Base-by-base conservation (phyloP, 169 alveolate genomes). In the Plasmodium sp. region DNA sequence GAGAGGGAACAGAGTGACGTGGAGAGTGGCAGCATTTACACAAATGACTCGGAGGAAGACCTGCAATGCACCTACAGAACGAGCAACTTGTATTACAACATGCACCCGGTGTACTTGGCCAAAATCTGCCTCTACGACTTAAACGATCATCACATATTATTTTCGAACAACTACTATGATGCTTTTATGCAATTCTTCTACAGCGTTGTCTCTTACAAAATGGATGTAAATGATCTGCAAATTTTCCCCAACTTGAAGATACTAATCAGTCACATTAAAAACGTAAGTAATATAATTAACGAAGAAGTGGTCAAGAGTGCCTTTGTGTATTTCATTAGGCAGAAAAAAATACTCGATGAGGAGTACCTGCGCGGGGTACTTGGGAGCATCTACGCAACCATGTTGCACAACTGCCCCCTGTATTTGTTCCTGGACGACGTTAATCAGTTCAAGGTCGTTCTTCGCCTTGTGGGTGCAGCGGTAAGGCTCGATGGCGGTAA, bases 101-200 rank as follows among this genome's bases (percentile, higher is more conserved):
- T 92, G 72, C 82, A 92, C 43, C 95, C 95, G 18, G 81, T 92
- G 10, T 92, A 92, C 75, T 83, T 92, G 36, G 81, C 95, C 18
- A 92, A 92, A 92, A 81, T 92, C 36, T 92, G 95, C 67, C 83
- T 92, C 45, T 92, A 92, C 79, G 83, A 92, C 58, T 92, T 92
- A 82, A 92, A 92, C 58, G 95, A 92, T 54, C 75, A 48, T 81
- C 92, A 92, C 79, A 82, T 92, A 16, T 72, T 82, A 9, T 92
- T 18, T 92, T 92, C 95, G 75, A 81, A 75, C 75, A 83, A 71
- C 75, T 92, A 92, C 77, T 83, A 83, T 82, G 92, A 82, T 83
- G 90, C 95, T 18, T 92, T 92, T 41, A 92, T 83, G 80, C 95
- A 92, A 16, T 92, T 81, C 41, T 92, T 82, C 75, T 92, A 92